phyloP scores from a whole-genome alignment of 495 filamentous ascomycete species.

The Neurospora sp. region DNA sequence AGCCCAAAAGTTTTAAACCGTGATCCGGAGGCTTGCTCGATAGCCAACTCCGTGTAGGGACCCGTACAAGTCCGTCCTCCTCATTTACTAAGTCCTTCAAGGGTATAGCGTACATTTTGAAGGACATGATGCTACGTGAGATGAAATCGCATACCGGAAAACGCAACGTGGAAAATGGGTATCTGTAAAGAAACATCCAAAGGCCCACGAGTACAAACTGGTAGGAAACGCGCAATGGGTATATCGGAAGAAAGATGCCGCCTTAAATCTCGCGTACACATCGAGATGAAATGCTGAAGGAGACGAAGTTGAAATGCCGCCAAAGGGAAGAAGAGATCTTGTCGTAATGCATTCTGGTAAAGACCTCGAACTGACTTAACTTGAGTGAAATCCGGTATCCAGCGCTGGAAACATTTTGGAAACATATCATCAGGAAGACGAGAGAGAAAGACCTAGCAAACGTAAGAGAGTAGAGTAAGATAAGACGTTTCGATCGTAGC shows the following conservation, averaged over 20 bases:
- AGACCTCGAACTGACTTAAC: not conserved
- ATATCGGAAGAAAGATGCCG: not conserved
- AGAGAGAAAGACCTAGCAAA: slow-evolving; percentile 8
- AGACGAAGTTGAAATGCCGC: not conserved
- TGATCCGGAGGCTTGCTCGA: not conserved
- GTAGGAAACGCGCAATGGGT: not conserved
- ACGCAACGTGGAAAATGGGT: not conserved
- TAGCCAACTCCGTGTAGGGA: not conserved
- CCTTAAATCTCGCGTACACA: not conserved
- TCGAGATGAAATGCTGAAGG: not conserved
- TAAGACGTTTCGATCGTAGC: slow-evolving; percentile 1
- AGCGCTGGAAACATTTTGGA: not conserved
- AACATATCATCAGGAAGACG: slow-evolving; percentile 5
- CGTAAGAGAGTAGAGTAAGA: slow-evolving; percentile 5
- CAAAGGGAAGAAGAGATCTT: not conserved
- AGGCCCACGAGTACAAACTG: not conserved
- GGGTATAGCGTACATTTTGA: not conserved
- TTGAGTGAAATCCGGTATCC: not conserved
- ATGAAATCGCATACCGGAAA: not conserved
- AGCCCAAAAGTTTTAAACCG: not conserved
- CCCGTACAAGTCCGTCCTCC: not conserved
- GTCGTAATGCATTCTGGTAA: not conserved
- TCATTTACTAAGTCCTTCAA: not conserved
- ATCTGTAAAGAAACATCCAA: not conserved
- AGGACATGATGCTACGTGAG: not conserved